Evolutionary conservation across 2,329 filamentous ascomycete species (phyloP), one percentile per base, ranked within the genome.

Genomic region (Talaromyces pinophilus): DNA sequence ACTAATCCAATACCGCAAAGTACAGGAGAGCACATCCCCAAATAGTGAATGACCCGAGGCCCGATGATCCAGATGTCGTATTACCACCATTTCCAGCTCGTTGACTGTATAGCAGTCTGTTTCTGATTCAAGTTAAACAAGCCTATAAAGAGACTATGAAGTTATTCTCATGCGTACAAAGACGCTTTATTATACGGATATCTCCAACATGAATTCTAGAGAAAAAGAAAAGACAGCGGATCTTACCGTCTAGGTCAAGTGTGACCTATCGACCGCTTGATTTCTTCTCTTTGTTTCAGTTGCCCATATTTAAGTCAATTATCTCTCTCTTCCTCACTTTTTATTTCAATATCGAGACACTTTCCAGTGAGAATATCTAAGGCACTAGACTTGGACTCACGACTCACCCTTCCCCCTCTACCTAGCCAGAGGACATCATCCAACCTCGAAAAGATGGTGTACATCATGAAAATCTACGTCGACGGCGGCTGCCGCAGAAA

Each of bases 391-490:
- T 33, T 35, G 33, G 10, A 8, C 8, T 42, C 5, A 1, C 42
- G 5, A 44, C 17, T 0, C 17, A 13, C n/a, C 6, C n/a, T 3
- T 4, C 15, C 10, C n/a, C 6, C 42, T 44, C 42, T 19, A 44
- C 3, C 42, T 8, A 44, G 42, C 10, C 7, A 44, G 40, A n/a
- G 40, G 17, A 44, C 40, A 44, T 44, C 17, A 17, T 42, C 38
- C 38, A 42, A 17, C 40, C 40, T 7, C 6, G 40, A 42, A 42
- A 42, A 42, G 13, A 42, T 42, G 40, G 40, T 1, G 40, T 42
- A 42, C 40, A 42, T 42, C 15, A 42, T 42, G 33, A 22, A 57
- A 19, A 57, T 63, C 33, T 59, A 63, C 38, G 62, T 63, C 15
- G 62, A 57, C 30, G 62, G 62, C 19, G 50, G 50, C 22, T 57